Conservation (phyloP, 1,284 basidiomycete species). For the Cutaneotrichosporon sp. region DNA sequence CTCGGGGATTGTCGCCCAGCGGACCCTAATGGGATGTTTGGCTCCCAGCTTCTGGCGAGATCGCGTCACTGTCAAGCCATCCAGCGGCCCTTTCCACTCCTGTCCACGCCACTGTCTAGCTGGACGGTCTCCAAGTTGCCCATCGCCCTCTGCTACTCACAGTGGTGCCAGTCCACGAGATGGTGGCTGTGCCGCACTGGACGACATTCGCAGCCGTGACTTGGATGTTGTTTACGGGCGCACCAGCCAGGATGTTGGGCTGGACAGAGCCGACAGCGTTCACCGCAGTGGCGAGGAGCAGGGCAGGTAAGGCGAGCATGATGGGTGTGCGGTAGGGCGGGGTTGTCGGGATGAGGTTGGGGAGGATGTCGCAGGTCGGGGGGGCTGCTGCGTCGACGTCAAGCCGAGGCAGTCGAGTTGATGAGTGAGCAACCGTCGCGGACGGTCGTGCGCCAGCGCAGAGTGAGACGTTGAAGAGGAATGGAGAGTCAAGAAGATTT, state of each 20-base stretch:
- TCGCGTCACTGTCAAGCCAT: too few species aligned
- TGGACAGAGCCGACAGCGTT: not conserved
- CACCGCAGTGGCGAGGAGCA: not conserved
- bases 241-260: slow-evolving; percentile 1
- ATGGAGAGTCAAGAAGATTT: not conserved
- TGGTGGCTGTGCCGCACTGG: slow-evolving; percentile 37
- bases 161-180: slow-evolving; percentile 35
- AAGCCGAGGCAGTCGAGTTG: too few species aligned
- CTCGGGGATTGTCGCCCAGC: too few species aligned
- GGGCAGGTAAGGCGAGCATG: not conserved
- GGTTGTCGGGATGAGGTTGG: too few species aligned
- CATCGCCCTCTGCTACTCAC: too few species aligned
- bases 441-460: not conserved
- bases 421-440: not conserved
- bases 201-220: slow-evolving; percentile 33
- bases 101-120: too few species aligned
- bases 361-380: too few species aligned
- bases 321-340: not conserved
- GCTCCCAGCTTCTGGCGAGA: too few species aligned
- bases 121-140: too few species aligned
- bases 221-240: slow-evolving; percentile 36
- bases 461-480: not conserved
- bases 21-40: too few species aligned
- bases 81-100: too few species aligned
- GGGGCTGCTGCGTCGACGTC: too few species aligned